phyloP scores from a whole-genome alignment of 768 basidiomycete genomes.

The Xerocomellus amylosporus region DNA sequence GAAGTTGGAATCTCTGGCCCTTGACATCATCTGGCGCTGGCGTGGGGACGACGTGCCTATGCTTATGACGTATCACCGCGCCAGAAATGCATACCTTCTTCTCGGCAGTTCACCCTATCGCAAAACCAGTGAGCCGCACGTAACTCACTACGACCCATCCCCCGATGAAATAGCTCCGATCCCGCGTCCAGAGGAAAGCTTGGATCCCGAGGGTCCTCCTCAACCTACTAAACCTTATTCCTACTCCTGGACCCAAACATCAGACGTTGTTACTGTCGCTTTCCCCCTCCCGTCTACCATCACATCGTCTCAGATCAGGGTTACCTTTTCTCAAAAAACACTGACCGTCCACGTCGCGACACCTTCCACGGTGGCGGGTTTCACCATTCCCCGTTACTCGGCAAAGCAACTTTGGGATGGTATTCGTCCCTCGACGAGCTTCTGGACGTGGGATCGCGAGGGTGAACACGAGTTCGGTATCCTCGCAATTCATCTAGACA shows the following conservation, averaged over 20 bases:
- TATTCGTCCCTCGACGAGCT: conserved; percentile 73
- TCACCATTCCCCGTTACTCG: conserved; percentile 56
- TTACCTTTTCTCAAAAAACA: conserved; percentile 60
- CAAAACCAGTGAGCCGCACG: conserved; percentile 33
- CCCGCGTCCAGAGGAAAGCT: conserved; percentile 57
- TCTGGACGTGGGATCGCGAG: conserved; percentile 91
- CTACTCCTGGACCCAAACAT: conserved; percentile 91
- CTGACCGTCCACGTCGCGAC: conserved; percentile 61
- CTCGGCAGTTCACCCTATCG: conserved; percentile 58
- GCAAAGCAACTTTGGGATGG: conserved; percentile 73
- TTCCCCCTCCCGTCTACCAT: conserved; percentile 79
- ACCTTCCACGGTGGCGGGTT: conserved; percentile 26
- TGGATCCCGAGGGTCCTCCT: conserved; percentile 38
- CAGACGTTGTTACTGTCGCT: conserved; percentile 78
- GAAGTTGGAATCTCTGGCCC: conserved; percentile 29
- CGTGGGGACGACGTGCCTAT: conserved; percentile 70
- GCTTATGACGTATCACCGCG: conserved; percentile 47
- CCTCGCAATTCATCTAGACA: conserved; percentile 84
- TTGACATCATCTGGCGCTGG: conserved; percentile 67
- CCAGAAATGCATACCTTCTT: conserved; percentile 49
- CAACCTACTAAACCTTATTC: conserved; percentile 59
- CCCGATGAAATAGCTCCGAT: conserved; percentile 68
- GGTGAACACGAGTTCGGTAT: conserved; percentile 65
- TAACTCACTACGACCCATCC: conserved; percentile 51
- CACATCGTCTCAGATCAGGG: conserved; percentile 58